Evolutionary conservation across 2,329 filamentous ascomycete genomes (phyloP).

Genomic region (Cordyceps fumosorosea): DNA sequence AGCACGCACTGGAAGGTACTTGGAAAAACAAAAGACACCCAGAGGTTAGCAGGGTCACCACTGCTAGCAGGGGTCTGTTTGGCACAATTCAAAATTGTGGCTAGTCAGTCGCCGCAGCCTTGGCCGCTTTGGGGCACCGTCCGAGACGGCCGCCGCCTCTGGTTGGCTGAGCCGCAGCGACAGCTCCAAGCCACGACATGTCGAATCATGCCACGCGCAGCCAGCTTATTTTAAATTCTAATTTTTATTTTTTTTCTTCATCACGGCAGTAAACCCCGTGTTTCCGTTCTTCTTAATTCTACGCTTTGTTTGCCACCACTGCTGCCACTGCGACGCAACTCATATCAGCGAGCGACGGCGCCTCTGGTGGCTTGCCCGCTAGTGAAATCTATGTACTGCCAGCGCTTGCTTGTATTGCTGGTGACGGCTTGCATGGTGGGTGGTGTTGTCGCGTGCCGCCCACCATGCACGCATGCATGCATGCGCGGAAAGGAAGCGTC

Average conservation of each 20-base stretch:
- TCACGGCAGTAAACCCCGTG: too few relatives aligned
- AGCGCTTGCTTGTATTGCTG: neutral
- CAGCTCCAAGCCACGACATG: neutral
- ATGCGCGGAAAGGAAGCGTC: neutral
- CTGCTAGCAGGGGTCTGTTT: too few relatives aligned
- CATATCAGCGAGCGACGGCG: neutral
- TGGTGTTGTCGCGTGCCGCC: neutral
- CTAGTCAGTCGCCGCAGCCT: neutral
- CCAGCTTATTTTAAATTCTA: neutral
- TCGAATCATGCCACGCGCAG: neutral
- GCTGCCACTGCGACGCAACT: too few relatives aligned
- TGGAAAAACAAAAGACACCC: too few relatives aligned
- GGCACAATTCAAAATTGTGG: neutral
- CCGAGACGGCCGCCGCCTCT: neutral
- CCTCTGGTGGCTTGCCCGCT: neutral
- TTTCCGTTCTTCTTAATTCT: too few relatives aligned
- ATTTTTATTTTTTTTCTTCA: too few relatives aligned
- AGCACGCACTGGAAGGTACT: too few relatives aligned
- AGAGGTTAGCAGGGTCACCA: too few relatives aligned
- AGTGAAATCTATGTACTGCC: neutral
- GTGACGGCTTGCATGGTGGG: too few relatives aligned
- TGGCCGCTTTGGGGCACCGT: conserved; percentile 3
- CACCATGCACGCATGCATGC: neutral
- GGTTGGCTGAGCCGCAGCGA: neutral
- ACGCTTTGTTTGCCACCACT: too few relatives aligned